Evolutionary conservation across 2,329 filamentous ascomycete species (phyloP), one percentile per base, ranked within the genome.

Genomic region (Colletotrichum falcatum): DNA sequence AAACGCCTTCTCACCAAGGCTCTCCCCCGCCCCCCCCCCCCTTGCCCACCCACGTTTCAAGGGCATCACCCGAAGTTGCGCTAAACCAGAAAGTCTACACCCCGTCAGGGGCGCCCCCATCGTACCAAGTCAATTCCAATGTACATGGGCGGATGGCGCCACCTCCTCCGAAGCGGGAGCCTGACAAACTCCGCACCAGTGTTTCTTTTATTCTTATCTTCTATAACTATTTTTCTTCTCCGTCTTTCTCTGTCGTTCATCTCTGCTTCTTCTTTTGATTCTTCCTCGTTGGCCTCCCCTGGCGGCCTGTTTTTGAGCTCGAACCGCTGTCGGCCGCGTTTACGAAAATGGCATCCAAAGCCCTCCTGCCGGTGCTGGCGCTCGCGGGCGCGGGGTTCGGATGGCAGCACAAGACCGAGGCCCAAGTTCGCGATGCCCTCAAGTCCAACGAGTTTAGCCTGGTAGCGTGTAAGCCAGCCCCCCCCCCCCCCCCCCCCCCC

Each of bases 401-500:
- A 3, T 70, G 67, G 67, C 51, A 70, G 20, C 67, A 70, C 67
- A 70, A 67, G 51, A 62, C 64, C 1, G 63, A 58, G 23, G 28
- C 51, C 37, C 33, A 67, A n/a, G 63, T 67, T 18, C 67, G 64
- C 7, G 44, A 67, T 39, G 67, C 58, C 42, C 65, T 70, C 35
- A 59, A 53, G 23, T 48, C 58, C 9, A 74, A 74, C 18, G 76
- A 77, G 3, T 72, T 73, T 23, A 76, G 75, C 2, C 68, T 81
- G 18, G 72, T 79, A 46, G 79, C 79, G 20, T 81, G 80, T 81
- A 73, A 75, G 80, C 30, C 33, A 7, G 3, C 18, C 16, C 39
- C 6, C 33, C 33, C 33, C 33, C 33, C 33, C 33, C 33, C 33
- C 33, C 33, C 9, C 2, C 14, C 16, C 35, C 23, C 18, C 35